These are phyloP conservation scores for Verticillium nubilum DNA, from an alignment of 2,329 filamentous ascomycete species.

Conservation along the genomic window DNA sequence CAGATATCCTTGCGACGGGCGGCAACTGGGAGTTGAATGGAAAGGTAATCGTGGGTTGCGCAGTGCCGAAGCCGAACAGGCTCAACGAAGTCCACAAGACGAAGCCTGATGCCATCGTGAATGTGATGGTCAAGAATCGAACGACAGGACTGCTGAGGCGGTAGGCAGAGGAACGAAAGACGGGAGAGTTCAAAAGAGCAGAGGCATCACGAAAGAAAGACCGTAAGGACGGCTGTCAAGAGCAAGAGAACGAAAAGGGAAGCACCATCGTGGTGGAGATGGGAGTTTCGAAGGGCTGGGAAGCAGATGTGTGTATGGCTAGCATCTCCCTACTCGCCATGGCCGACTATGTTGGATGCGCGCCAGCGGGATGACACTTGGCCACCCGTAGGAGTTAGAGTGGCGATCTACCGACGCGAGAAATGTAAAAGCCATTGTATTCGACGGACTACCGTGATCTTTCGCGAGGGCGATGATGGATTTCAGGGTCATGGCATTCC, in stretches of 20 bases:
- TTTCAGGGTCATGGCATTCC: not conserved
- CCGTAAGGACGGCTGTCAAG: not conserved
- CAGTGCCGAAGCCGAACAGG: conserved; percentile 9
- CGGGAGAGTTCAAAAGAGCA: conserved; percentile 2
- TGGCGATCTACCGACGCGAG: not conserved
- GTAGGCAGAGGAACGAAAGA: conserved; percentile 7
- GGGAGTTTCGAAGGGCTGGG: not conserved
- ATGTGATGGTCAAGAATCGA: not conserved
- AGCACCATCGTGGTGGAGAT: not conserved
- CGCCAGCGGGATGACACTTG: not conserved
- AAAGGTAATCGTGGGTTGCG: conserved; percentile 47
- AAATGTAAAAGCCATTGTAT: not conserved
- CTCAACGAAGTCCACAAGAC: not conserved
- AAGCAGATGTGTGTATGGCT: not conserved
- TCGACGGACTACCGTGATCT: not conserved
- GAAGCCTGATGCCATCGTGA: not conserved
- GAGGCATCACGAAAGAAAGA: conserved; percentile 2
- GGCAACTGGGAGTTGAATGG: conserved; percentile 83
- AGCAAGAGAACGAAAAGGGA: not conserved
- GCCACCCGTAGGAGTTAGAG: not conserved
- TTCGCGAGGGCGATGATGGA: not conserved
- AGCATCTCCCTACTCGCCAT: conserved; percentile 1
- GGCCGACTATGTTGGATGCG: not conserved
- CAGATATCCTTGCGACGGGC: conserved; percentile 64
- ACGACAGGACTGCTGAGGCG: not conserved